Evolutionary conservation across 1,284 basidiomycete genomes (phyloP).

Genomic region (Boletus smithii): DNA sequence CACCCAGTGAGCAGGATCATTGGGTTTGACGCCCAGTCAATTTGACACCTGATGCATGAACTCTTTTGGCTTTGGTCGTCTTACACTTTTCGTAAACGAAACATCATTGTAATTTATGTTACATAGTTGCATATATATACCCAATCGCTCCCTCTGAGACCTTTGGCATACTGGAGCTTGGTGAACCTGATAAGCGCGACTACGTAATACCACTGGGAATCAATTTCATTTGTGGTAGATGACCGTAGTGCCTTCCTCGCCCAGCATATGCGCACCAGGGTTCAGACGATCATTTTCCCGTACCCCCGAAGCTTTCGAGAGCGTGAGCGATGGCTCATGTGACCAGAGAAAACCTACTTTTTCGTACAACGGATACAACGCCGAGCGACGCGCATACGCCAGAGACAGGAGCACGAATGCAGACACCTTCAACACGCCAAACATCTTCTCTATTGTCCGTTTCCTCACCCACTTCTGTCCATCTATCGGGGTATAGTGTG

Average conservation of each 20-base stretch:
- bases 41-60: constrained; percentile 38
- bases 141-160: too few species aligned
- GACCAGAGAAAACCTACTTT: constrained; percentile 2
- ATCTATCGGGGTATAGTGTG: constrained; percentile 22
- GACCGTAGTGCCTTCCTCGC: too few species aligned
- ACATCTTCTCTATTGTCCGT: constrained; percentile 4
- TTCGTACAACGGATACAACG: constrained; percentile 2
- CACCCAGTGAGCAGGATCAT: constrained; percentile 57
- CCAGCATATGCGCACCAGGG: neutral
- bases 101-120: constrained; percentile 28
- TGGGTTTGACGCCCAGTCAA: too few species aligned
- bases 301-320: constrained; percentile 2
- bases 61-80: neutral
- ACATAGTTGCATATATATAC: constrained; percentile 13
- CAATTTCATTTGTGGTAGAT: too few species aligned
- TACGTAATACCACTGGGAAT: too few species aligned
- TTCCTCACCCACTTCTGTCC: constrained; percentile 27
- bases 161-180: too few species aligned
- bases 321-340: neutral
- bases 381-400: constrained; percentile 9
- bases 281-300: neutral
- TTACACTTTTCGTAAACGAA: neutral
- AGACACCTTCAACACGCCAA: constrained; percentile 8
- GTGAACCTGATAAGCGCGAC: too few species aligned
- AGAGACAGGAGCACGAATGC: constrained; percentile 6